These are phyloP conservation scores for Mucor plumbeus DNA, from an alignment of 371 early-diverging fungal genomes.

Conservation along the genomic window DNA sequence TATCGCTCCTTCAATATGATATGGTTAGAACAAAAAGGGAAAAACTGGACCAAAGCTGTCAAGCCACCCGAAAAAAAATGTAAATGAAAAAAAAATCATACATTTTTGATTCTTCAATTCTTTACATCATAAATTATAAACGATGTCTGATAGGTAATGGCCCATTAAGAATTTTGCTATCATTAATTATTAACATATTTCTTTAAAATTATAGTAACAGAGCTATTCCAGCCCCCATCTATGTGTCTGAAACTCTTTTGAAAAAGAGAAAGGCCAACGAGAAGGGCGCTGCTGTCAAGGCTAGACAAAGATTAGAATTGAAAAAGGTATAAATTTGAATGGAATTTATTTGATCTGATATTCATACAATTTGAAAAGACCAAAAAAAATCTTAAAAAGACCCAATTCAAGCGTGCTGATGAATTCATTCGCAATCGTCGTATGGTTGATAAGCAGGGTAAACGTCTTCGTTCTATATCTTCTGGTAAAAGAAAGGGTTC, in stretches of 20 bases:
- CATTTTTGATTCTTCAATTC: not conserved
- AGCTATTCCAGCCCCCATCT: conserved; percentile 32
- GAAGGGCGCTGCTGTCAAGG: conserved; percentile 80
- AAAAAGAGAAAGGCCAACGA: conserved; percentile 95
- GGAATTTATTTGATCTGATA: not conserved
- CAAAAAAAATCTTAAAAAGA: conserved; percentile 48
- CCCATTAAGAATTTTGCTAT: not conserved
- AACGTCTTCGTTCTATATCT: conserved; percentile 74
- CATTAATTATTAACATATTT: not conserved
- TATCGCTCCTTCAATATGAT: no score
- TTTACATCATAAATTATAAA: not conserved
- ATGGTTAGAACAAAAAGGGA: not conserved
- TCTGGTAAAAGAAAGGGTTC: conserved; percentile 81
- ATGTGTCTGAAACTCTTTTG: conserved; percentile 91
- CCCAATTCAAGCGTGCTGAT: conserved; percentile 95
- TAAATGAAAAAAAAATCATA: not conserved
- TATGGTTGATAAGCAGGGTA: conserved; percentile 80
- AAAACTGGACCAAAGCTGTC: conserved; percentile 6
- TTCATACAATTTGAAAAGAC: conserved; percentile 10
- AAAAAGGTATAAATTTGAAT: conserved; percentile 60
- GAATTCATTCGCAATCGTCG: conserved; percentile 93
- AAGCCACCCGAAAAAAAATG: conserved; percentile 16
- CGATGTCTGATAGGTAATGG: conserved; percentile 29
- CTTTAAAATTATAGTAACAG: conserved; percentile 11
- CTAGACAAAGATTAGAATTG: conserved; percentile 55